These are phyloP conservation scores for Pseudogymnoascus verrucosus DNA, from an alignment of 2,329 filamentous ascomycete genomes.

Conservation along the genomic window DNA sequence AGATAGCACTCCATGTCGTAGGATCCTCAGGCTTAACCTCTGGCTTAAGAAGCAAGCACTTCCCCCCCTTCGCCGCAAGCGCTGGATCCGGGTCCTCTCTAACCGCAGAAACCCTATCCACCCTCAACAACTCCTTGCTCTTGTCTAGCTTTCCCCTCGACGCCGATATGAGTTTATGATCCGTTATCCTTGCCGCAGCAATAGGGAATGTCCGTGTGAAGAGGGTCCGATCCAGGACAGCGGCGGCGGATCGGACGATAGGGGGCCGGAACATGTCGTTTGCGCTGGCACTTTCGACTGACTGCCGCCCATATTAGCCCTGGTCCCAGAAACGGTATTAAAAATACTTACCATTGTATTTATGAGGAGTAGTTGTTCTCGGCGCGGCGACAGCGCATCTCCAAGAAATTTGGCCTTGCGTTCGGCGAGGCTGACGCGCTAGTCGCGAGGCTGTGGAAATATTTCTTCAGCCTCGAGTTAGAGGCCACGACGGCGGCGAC, in stretches of 20 bases:
- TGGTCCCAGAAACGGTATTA: background rate
- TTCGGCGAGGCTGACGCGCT: background rate
- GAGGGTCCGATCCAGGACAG: constrained; percentile 71
- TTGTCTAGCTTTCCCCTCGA: constrained; percentile 59
- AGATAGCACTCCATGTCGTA: constrained; percentile 65
- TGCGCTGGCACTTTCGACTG: constrained; percentile 3
- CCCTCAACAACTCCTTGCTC: constrained; percentile 56
- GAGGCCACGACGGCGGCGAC: background rate
- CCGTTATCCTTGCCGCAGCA: constrained; percentile 69
- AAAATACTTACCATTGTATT: background rate
- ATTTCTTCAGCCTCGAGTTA: constrained; percentile 1
- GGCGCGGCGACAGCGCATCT: background rate
- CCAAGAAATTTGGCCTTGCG: constrained; percentile 4
- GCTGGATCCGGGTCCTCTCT: constrained; percentile 51
- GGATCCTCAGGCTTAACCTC: constrained; percentile 48
- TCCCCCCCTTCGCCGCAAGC: constrained; percentile 47
- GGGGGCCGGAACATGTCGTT: constrained; percentile 61
- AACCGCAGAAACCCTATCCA: constrained; percentile 58
- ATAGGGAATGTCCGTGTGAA: constrained; percentile 72
- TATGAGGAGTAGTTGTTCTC: background rate
- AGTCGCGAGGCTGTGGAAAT: constrained; percentile 5
- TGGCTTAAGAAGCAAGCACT: constrained; percentile 53
- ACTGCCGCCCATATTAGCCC: background rate
- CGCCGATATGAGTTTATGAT: constrained; percentile 65
- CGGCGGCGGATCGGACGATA: constrained; percentile 64